Base-by-base conservation (phyloP, 441 rosid species). In the Heliophila coronopifolia region DNA sequence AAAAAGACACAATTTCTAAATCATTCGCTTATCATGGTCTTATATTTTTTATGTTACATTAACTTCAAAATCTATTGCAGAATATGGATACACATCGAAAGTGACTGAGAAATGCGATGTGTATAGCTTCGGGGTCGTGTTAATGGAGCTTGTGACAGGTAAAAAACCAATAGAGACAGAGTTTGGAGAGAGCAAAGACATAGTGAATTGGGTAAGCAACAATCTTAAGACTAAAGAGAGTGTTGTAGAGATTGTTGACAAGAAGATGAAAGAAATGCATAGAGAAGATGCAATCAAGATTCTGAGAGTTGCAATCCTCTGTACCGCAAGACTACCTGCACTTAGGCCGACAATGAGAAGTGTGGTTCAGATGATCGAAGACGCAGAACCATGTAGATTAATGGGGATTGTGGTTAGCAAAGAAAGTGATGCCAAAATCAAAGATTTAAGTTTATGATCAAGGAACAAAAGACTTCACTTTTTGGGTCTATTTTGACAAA, bases 81-180 rank as follows among this genome's bases (percentile, higher is more conserved):
- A 91, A 70, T 86, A 86, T 28, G 98, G 90, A 6, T 91, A 84
- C 66, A 70, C 96, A 1, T 73, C 60, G 65, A 91, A 77, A 49
- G 96, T 91, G 46, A 74, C 68, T 4, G 96, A 91, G 68, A 90
- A 86, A 72, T 80, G 85, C 38, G 94, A 90, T 10, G 98, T 90
- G 51, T 91, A 87, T 17, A 84, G 98, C 64, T 91, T 87, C 9
- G 98, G 96, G 3, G 98, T 91, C 13, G 96, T 91, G 36, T 50
- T 91, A 34, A 80, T 87, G 89, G 98, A 91, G 74, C 73, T 87
- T 1, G 88, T 91, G 56, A 87, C 78, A 0, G 95, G 96, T 6
- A 91, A 73, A 64, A 80, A 67, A 68, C 86, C 98, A 0, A 82
- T 86, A 30, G 96, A 91, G 54, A 57, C 71, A 0, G 93, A 80